Evolutionary conservation across 345 rosid genomes (phyloP), one percentile per base, ranked within the genome.

Genomic region (Excoecaria cochinchinensis): DNA sequence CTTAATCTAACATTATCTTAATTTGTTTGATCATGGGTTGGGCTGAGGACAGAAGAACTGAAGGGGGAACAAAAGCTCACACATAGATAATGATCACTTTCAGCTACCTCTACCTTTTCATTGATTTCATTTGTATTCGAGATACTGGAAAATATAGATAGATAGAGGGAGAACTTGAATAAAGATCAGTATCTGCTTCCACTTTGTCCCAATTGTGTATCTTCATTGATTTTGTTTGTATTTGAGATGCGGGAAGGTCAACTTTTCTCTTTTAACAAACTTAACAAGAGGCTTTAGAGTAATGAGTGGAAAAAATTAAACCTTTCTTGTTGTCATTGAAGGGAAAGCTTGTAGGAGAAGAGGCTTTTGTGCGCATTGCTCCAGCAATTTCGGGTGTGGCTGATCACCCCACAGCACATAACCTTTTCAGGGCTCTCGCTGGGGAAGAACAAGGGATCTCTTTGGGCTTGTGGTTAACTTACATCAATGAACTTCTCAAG

Each of bases 341-440:
- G 98, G 90, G 87, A 56, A 89, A 91, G 64, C 82, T 84, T 72
- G 92, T 95, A 15, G 82, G 89, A 71, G 91, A 91, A 85, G 93
- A 85, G 72, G 96, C 99, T 65, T 95, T 95, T 88, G 78, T 84
- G 73, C 96, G 97, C 71, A 91, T 95, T 70, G 87, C 97, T 83
- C 92, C 99, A 69, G 93, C 98, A 56, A 24, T 95, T 76, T 83
- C 97, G 58, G 99, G 97, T 70, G 86, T 92, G 71, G 98, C 99
- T 80, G 98, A 95, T 86, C 88, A 80, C 74, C 83, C 87, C 51
- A 95, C 98, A 74, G 98, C 84, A 61, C 92, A 92, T 82, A 91
- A 85, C 83, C 95, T 95, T 75, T 95, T 88, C 85, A 84, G 88
- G 90, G 91, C 92, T 50, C 94, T 95, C 77, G 87, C 87, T 77